Conservation (phyloP, 1,284 basidiomycete genomes). For the Golubevia sp. region DNA sequence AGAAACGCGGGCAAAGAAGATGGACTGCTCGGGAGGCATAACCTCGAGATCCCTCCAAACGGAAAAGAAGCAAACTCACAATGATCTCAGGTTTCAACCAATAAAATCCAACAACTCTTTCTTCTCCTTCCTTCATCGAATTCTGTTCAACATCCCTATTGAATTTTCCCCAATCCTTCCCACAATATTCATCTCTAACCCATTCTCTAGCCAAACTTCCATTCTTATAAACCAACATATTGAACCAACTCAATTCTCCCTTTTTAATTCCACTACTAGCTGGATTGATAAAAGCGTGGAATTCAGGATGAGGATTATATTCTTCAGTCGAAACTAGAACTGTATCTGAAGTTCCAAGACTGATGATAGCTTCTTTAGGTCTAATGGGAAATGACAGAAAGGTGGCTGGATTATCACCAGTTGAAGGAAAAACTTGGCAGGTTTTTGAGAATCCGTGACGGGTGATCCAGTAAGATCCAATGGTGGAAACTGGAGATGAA, state of each 20-base stretch:
- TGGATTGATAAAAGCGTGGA: conserved; percentile 66
- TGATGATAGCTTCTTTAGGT: conserved; percentile 84
- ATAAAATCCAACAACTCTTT: conserved; percentile 37
- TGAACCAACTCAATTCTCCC: conserved; percentile 59
- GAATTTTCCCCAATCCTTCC: conserved; percentile 34
- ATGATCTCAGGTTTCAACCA: conserved; percentile 57
- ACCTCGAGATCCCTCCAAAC: no score
- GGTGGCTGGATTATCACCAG: conserved; percentile 89
- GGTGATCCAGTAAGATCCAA: conserved; percentile 74
- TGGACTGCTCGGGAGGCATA: no score
- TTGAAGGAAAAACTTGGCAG: conserved; percentile 81
- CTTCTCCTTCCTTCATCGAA: not conserved
- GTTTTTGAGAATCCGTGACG: conserved; percentile 78
- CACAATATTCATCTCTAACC: conserved; percentile 39
- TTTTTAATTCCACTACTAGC: conserved; percentile 37
- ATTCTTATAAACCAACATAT: conserved; percentile 66
- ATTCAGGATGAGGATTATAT: conserved; percentile 64
- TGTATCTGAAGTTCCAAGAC: conserved; percentile 88
- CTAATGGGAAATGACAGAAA: conserved; percentile 71
- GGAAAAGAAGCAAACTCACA: not conserved
- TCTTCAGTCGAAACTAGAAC: conserved; percentile 71
- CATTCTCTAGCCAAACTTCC: conserved; percentile 55
- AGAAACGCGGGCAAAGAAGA: no score
- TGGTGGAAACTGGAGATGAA: conserved; percentile 71
- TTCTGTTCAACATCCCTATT: conserved; percentile 22